Percentiles rank a stretch among this genome's conserved stretches.
Evolutionary conservation across 495 filamentous ascomycete genomes (phyloP).

Genomic region (Massariosphaeria phaeospora): DNA sequence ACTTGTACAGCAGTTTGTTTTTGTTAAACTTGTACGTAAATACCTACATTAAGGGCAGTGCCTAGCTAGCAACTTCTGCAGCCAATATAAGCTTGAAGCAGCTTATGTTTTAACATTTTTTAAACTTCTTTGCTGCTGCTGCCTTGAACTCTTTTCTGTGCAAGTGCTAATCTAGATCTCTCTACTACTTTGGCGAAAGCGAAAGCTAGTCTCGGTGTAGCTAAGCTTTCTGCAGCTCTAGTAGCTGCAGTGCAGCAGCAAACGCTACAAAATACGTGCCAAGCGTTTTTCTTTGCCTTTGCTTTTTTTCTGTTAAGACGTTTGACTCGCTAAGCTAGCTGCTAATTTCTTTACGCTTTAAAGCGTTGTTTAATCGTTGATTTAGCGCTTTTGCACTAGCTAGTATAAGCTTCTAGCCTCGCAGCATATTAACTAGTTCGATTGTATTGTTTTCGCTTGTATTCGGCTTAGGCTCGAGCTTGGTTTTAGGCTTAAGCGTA

Average conservation of each 20-base stretch:
- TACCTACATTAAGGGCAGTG: slow-evolving; percentile 26
- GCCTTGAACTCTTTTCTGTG: neutral
- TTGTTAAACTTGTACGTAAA: slow-evolving; percentile 27
- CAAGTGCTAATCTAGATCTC: neutral
- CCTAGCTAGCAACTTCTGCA: neutral
- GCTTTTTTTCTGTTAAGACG: neutral
- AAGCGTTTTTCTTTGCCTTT: neutral
- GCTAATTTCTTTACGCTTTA: neutral
- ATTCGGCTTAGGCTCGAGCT: neutral
- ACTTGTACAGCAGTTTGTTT: slow-evolving; percentile 11
- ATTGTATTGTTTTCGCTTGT: neutral
- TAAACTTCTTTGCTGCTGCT: neutral
- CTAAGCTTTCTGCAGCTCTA: neutral
- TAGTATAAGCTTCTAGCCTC: neutral
- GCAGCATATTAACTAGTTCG: neutral
- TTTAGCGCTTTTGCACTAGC: neutral
- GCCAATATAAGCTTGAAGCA: slow-evolving; percentile 3
- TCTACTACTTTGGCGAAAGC: neutral
- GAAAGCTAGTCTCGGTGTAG: neutral
- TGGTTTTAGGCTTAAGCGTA: neutral
- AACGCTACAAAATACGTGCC: neutral
- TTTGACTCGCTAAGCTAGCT: neutral
- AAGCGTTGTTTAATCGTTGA: neutral
- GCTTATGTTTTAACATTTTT: neutral
- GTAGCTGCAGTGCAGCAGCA: neutral